Evolutionary conservation across 768 basidiomycete genomes (phyloP), one percentile per base, ranked within the genome.

Genomic region (Trametes maxima): DNA sequence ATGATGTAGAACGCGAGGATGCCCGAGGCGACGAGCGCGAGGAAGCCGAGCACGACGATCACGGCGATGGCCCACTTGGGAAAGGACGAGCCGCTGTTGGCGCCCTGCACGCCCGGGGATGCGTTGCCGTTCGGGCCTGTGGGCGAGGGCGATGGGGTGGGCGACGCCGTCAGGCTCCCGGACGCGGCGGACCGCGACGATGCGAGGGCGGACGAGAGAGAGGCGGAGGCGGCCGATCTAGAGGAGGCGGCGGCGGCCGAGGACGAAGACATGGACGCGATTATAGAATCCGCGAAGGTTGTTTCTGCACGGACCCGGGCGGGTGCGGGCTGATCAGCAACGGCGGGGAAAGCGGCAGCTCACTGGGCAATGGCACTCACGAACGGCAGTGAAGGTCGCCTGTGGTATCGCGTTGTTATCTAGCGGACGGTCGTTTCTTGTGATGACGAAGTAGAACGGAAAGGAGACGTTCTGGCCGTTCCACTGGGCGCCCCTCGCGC

Each of bases 51-150:
- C 43, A 95, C 83, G 48, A 88, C 89, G 54, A 95, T 91, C 65
- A 95, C 88, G 54, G 95, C 92, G 68, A 95, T 95, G 11, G 91
- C 94, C 94, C 92, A 95, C 70, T 85, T 85, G 10, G 92, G 94
- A 71, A 94, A 94, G 37, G 78, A 67, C 16, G 79, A 70, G 57
- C 64, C 69, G 52, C 68, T 65, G 28, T 58, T 57, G 17, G 69
- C 62, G 51, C 70, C 65, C 70, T 89, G 90, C 21, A 90, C 78
- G 33, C 69, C 69, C 35, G 65, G 25, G 8, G 69, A 54, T 21
- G 57, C 57, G 6, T 43, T 54, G 33, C 58, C 24, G 50, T 59
- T 33, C 57, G 55, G 36, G 5, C 28, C 28, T 8, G 28, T 3
- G 28, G 28, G 28, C 28, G 28, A 33, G 28, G 28, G 28, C 28